Evolutionary conservation across 2,329 filamentous ascomycete species (phyloP), one percentile per base, ranked within the genome.

Genomic region (Stemphylium vesicarium): DNA sequence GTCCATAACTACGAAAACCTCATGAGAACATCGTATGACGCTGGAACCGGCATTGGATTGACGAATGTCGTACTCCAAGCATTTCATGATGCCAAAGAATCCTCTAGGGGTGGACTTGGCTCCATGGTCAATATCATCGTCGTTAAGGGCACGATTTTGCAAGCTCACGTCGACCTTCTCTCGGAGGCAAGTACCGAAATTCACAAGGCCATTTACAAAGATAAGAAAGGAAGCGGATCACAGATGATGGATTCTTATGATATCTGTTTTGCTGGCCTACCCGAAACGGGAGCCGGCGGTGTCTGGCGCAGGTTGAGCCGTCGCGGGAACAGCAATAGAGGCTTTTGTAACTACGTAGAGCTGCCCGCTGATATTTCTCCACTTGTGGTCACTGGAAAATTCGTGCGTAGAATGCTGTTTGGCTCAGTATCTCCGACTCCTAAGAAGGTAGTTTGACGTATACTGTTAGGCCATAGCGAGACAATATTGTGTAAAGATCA

Each of bases 1-100:
- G 40, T 58, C 38, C 2, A 55, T 7, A 58, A 58, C 35, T 58
- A 58, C 41, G 20, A 51, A 44, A 58, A 18, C 38, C 46, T 58
- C 1, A 58, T 58, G 10, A 45, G 15, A 18, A 58, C 29, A 32
- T 58, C 26, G 1, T 58, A 51, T 11, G 20, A 55, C 10, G 47
- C 51, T 16, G 24, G 56, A 2, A 53, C 50, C 2, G 7, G 54
- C 20, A 57, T 57, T 26, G 3, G 43, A 4, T 51, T 44, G 1
- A 44, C 26, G 0, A 38, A 53, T 42, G 37, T 57, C 6, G 37
- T 12, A 41, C 37, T 57, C 3, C 16, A 50, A 29, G 50, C n/a
- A n/a, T 42, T 57, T 2, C 48, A 26, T 29, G n/a, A 52, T 15
- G 33, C 29, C 9, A 56, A 56, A 31, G 38, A 44, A 33, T 44